Evolutionary conservation across 2,329 filamentous ascomycete species (phyloP), one percentile per base, ranked within the genome.

Genomic region (Exophiala sideris): DNA sequence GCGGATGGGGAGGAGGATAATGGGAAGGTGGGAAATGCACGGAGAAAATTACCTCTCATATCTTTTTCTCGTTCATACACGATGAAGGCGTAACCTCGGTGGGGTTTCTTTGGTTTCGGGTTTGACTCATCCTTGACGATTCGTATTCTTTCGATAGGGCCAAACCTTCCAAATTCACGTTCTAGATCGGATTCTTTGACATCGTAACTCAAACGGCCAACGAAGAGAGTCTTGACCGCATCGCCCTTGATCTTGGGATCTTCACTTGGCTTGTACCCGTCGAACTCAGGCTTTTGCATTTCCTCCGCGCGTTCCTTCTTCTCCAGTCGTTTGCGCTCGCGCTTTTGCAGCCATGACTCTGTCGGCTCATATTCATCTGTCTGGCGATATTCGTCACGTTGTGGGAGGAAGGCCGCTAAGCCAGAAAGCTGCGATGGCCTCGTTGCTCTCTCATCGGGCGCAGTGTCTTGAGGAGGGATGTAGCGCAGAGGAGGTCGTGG

Each of bases 11-110:
- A 62, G 54, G 57, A 59, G 55, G 64, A 42, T 44, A 21, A 14
- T 45, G 58, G 51, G 54, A 58, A 63, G 62, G 69, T 63, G 67
- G 65, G 62, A 67, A 70, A 29, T 42, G 40, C 50, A 16, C 9
- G 42, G 52, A 72, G 68, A 70, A 73, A 73, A 76, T 84, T 95
- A 96, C 91, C 91, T 90, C 95, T 95, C 91, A 97, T 96, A 71
- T 97, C 94, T 74, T 92, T 91, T 75, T 97, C 94, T 71, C 89
- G 87, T 74, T 97, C 92, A 70, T 92, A 99, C 50, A 97, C 89
- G 64, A 99, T 87, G 69, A 99, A 99, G 58, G 90, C 94, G 72
- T 99, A 99, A 58, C 94, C 94, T 66, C 87, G 82, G 68, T 95
- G 89, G 47, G 86, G 76, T 76, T 91, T 91, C 68, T 87, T 87